These are phyloP conservation scores for Panaeolus papilionaceus DNA, from an alignment of 768 basidiomycete genomes.

Conservation along the genomic window DNA sequence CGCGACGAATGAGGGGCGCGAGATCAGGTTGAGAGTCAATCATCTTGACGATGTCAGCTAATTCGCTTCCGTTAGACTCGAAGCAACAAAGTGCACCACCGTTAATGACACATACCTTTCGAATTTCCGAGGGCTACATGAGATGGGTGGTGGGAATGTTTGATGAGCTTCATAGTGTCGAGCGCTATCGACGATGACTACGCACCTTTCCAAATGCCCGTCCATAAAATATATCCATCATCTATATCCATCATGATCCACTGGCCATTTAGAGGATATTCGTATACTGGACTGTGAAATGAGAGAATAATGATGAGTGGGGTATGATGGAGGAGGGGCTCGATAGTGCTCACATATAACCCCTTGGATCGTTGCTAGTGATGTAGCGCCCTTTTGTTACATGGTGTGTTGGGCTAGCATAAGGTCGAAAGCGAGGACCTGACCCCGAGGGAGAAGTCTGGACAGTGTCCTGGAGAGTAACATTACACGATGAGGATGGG, in stretches of 20 bases:
- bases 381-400: slow-evolving; percentile 89
- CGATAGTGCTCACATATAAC: slow-evolving; percentile 73
- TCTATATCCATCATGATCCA: slow-evolving; percentile 98
- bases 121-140: slow-evolving; percentile 83
- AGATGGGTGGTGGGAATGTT: slow-evolving; percentile 13
- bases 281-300: slow-evolving; percentile 74
- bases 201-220: slow-evolving; percentile 92
- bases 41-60: slow-evolving; percentile 93
- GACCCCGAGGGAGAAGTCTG: slow-evolving; percentile 45
- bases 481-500: slow-evolving; percentile 20
- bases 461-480: slow-evolving; percentile 44
- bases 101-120: slow-evolving; percentile 61
- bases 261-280: slow-evolving; percentile 88
- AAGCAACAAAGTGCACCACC: slow-evolving; percentile 19
- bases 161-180: slow-evolving; percentile 16
- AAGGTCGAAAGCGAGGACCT: slow-evolving; percentile 65
- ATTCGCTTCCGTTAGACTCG: slow-evolving; percentile 14
- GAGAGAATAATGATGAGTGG: slow-evolving; percentile 1
- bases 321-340: not conserved
- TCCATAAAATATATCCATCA: slow-evolving; percentile 92
- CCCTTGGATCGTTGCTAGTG: slow-evolving; percentile 87
- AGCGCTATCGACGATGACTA: not conserved
- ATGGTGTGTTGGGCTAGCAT: slow-evolving; percentile 77
- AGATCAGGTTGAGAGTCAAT: slow-evolving; percentile 91
- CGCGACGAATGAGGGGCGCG: slow-evolving; percentile 80